phyloP scores from a whole-genome alignment of 1,284 basidiomycete genomes.

The Microbotryum violaceum region DNA sequence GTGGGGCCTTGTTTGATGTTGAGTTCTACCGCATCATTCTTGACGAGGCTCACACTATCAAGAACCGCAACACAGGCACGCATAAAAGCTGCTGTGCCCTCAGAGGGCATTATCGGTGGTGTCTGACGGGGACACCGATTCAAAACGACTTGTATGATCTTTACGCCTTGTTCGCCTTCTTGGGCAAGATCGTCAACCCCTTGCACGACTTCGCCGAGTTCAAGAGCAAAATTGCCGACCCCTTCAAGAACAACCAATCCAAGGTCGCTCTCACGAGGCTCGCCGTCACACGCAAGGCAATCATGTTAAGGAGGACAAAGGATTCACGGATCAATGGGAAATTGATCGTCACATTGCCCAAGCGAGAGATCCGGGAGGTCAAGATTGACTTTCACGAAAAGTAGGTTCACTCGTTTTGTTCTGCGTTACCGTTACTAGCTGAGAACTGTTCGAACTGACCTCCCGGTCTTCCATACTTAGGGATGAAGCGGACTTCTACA shows the following conservation, averaged over 20 bases:
- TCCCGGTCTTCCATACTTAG: conserved; percentile 55
- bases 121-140: conserved; percentile 43
- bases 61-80: conserved; percentile 64
- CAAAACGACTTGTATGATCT: conserved; percentile 87
- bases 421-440: not conserved
- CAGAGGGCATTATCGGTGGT: conserved; percentile 60
- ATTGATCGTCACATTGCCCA: conserved; percentile 73
- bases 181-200: conserved; percentile 61
- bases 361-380: conserved; percentile 62
- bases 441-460: not conserved
- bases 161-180: conserved; percentile 80
- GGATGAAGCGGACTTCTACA: conserved; percentile 76
- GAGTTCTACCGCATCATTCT: conserved; percentile 25
- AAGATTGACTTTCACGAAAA: conserved; percentile 34
- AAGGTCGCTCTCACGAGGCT: conserved; percentile 22
- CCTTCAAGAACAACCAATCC: conserved; percentile 29
- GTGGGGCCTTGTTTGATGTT: conserved; percentile 65
- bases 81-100: conserved; percentile 68
- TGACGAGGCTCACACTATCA: conserved; percentile 96
- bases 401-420: too few relatives aligned
- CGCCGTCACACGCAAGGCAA: conserved; percentile 60
- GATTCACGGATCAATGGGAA: conserved; percentile 69
- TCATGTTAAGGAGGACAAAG: conserved; percentile 89
- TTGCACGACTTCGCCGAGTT: conserved; percentile 59
- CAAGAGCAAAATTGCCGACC: conserved; percentile 40